Base-by-base conservation (phyloP, 208 protist genomes). In the Trypanosomatidae sp. region DNA sequence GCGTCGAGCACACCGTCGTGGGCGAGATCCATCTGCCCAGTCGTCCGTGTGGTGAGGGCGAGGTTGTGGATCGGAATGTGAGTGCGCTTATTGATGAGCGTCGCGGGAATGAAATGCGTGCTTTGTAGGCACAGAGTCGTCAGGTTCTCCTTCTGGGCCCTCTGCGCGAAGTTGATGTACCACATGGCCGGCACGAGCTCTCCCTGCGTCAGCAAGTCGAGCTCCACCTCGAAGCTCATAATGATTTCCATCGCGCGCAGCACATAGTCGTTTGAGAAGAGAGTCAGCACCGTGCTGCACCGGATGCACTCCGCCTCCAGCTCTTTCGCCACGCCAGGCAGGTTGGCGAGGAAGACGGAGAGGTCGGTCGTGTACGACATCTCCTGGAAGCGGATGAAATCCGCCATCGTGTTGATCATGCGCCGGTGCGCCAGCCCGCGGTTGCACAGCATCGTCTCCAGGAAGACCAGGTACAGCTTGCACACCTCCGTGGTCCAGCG, bases 381-480 rank as follows among this genome's bases (percentile, higher is more conserved):
- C 76, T 94, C 86, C 81, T 93, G 88, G 36, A 96, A 80, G 55
- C 76, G 69, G 47, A 78, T 79, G 53, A 94, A 71, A 59, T 87
- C 83, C 0, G 74, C 66, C 71, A 96, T 78, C 49, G 66, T 43
- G 70, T 94, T 94, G 83, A 94, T 91, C 56, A 96, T 76, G 39
- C 88, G 87, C 60, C 86, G 87, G 76, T 96, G 91, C 6, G 89
- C 84, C 33, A 93, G 79, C 25, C 91, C 91, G 66, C 91, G 91
- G 72, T 91, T 96, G 85, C 91, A 96, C 53, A 96, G 82, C 91
- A 96, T 92, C 36, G 83, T 83, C 83, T 96, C 91, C 10, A 93
- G 73, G 67, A 93, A 84, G 46, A 91, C 70, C 1, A 96, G 76
- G 72, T 91, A 93, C 41, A 79, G 71, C 84, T 87, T 91, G 71